Evolutionary conservation across 2,329 filamentous ascomycete species (phyloP), one percentile per base, ranked within the genome.

Genomic region (Cephalotrichum gorgonifer): DNA sequence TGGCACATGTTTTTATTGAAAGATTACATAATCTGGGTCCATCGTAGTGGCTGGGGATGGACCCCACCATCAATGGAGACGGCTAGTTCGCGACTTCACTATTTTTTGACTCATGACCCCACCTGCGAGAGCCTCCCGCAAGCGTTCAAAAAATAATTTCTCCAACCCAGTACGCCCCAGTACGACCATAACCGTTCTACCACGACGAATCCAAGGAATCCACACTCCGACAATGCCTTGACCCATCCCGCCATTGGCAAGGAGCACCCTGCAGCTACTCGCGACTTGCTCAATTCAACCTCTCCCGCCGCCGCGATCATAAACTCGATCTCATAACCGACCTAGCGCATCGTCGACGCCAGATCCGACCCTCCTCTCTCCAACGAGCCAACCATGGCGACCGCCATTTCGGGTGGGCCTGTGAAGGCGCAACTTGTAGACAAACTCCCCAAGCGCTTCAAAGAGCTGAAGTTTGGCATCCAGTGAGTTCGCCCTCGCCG

Each of bases 401-500:
- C 35, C 26, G 17, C 46, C 14, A 48, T 48, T 6, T 54, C 61
- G 15, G 59, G 63, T 31, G 61, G 60, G 48, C 65, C 69, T 27
- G 64, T 81, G 59, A 96, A 96, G 75, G 82, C 88, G 72, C 89
- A 95, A 77, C 85, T 96, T 64, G 79, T 88, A 48, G 89, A 96
- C 68, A 83, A 83, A 63, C 76, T 88, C 50, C 91, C 91, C 30
- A 95, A 95, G 73, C 85, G 88, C 60, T 94, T 96, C 72, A 89
- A 85, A 64, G 85, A 89, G 62, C 79, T 97, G 64, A 90, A 95
- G 63, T 97, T 97, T 67, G 91, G 91, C 61, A 87, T 97, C 54
- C 81, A 95, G 83, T 90, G 71, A 57, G 78, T 60, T n/a, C 44
- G 20, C 17, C 35, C 25, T n/a, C n/a, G n/a, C n/a, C n/a, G n/a